phyloP scores from a whole-genome alignment of 2,329 filamentous ascomycete species.

The Pseudocercospora ulei region DNA sequence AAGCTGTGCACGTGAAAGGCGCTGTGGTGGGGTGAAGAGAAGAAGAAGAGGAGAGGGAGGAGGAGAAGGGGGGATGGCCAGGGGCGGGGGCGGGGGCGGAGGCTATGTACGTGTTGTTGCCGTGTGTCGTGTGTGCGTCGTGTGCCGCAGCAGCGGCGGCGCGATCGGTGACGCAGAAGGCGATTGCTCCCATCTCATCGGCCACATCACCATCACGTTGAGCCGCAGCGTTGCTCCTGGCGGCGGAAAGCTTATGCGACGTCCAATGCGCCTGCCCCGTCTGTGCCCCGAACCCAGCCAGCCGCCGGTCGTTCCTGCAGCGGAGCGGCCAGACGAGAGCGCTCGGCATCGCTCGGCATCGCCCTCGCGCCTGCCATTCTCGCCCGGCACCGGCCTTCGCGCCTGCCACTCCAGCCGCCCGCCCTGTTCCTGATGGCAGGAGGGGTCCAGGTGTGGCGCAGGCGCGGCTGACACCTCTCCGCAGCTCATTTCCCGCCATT shows the following conservation, averaged over 20 bases:
- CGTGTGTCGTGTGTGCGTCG: neutral
- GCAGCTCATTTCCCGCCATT: too few species aligned
- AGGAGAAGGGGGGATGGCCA: neutral
- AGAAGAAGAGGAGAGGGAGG: neutral
- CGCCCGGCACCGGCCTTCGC: too few species aligned
- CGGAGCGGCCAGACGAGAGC: neutral
- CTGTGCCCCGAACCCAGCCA: neutral
- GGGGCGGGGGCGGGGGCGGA: neutral
- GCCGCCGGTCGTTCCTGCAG: neutral
- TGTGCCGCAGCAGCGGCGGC: neutral
- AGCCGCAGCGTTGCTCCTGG: too few species aligned
- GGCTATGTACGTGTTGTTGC: slow-evolving; percentile 1
- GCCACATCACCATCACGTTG: too few species aligned
- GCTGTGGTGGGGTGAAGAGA: neutral
- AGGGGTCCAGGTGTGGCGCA: too few species aligned
- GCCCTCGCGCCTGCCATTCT: too few species aligned
- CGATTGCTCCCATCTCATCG: too few species aligned
- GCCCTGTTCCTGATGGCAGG: too few species aligned
- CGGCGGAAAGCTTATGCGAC: too few species aligned
- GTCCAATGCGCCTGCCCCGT: neutral
- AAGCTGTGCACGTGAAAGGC: slow-evolving; percentile 5
- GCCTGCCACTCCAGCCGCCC: too few species aligned
- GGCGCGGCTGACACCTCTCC: too few species aligned
- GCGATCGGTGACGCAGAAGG: neutral
- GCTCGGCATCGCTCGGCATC: neutral